phyloP scores from a whole-genome alignment of 148 eudicot genomes.

The Rhododendron mucronatum region DNA sequence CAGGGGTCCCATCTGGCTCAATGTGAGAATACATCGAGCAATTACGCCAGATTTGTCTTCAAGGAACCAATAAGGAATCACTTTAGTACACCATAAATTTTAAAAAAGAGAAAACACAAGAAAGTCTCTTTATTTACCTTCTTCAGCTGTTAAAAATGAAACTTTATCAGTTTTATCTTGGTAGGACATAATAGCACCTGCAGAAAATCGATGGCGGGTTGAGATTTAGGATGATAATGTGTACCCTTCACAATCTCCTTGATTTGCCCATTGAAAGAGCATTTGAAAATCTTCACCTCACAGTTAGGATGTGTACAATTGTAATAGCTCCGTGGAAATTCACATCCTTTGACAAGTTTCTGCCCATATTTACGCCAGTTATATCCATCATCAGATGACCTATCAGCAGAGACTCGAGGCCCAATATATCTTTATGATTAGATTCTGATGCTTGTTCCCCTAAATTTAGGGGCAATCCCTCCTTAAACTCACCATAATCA shows the following conservation, averaged over 20 bases:
- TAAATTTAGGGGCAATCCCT: constrained; percentile 32
- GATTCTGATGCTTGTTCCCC: constrained; percentile 42
- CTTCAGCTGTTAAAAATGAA: constrained; percentile 45
- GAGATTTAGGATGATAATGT: constrained; percentile 97
- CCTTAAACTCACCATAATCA: constrained; percentile 34
- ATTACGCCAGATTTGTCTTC: constrained; percentile 43
- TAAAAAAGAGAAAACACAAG: constrained; percentile 1
- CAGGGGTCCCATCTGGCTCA: constrained; percentile 50
- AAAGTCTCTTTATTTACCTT: constrained; percentile 44
- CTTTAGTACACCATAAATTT: constrained; percentile 12
- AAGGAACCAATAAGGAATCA: constrained; percentile 8
- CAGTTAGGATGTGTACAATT: constrained; percentile 95
- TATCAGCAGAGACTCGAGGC: constrained; percentile 50
- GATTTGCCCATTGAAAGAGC: constrained; percentile 79
- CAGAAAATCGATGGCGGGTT: constrained; percentile 71
- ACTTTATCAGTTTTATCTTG: constrained; percentile 61
- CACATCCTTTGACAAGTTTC: constrained; percentile 96
- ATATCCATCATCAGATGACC: constrained; percentile 91
- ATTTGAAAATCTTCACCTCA: constrained; percentile 92
- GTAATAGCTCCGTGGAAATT: constrained; percentile 95
- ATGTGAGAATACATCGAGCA: constrained; percentile 35
- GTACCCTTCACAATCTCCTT: constrained; percentile 85
- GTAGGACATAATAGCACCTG: constrained; percentile 68
- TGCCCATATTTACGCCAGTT: constrained; percentile 99
- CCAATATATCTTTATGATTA: constrained; percentile 44